Base-by-base conservation (phyloP, 371 early-diverging fungal genomes). In the Mortierella sp. region DNA sequence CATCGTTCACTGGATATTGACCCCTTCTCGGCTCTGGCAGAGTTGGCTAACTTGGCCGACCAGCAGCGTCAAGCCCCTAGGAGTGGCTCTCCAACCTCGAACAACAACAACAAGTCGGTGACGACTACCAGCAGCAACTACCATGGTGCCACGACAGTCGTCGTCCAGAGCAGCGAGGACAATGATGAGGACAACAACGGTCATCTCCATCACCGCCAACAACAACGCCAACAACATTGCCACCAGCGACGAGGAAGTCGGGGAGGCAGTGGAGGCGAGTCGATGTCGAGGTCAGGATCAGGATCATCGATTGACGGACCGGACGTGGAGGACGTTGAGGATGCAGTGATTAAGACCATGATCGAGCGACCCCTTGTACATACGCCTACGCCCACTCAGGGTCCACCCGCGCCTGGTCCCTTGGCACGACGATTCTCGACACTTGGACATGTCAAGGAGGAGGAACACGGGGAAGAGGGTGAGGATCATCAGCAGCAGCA, bases 401-500 rank as follows among this genome's bases (percentile, higher is more conserved):
- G 65, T 18, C 54, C 68, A n/a, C 76, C 79, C 4, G 43, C 72
- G 1, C 78, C 78, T 12, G 48, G 71, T 8, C 72, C 77, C 4
- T 38, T 74, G 73, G 74, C 70, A 48, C 79, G 83, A n/a, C 79
- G 83, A 18, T 79, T 79, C 75, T 83, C 83, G 41, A 81, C 83
- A 1, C 35, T 83, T 68, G 83, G 83, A 18, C 83, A 83, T 43
- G 83, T 83, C 38, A 74, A 80, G 65, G 83, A 83, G 43, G 83
- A 83, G 49, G 83, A 83, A 43, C 83, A 83, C 43, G 80, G 84
- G 2, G 84, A 83, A 18, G 77, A 71, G 16, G 75, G 24, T 1
- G 80, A 83, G 16, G 74, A 77, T 4, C 74, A 70, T 6, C 79
- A 76, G 0, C 74, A 70, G 18, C 78, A 76, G 43, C 72, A 72